These are phyloP conservation scores for Golovinomyces cichoracearum DNA, from an alignment of 2,329 filamentous ascomycete species.

Conservation along the genomic window DNA sequence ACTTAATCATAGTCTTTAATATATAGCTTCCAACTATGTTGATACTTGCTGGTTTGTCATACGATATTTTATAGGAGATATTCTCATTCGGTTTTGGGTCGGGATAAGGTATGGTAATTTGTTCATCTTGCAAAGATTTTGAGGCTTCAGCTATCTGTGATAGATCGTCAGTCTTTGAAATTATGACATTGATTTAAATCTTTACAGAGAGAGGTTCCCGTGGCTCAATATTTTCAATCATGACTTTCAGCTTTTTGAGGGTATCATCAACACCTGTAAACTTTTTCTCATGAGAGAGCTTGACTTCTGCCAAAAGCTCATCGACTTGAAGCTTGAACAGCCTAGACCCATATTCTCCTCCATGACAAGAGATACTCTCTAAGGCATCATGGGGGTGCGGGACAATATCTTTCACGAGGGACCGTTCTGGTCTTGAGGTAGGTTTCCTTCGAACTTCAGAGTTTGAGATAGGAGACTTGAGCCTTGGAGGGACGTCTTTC, in stretches of 20 bases:
- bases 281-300: conserved; percentile 31
- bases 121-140: conserved; percentile 39
- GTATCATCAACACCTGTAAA: conserved; percentile 25
- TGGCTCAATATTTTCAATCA: conserved; percentile 30
- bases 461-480: too few species aligned
- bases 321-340: conserved; percentile 43
- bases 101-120: conserved; percentile 58
- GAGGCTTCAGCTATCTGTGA: conserved; percentile 41
- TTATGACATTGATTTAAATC: neutral
- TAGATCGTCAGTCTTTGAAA: conserved; percentile 2
- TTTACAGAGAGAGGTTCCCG: conserved; percentile 21
- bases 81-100: conserved; percentile 51
- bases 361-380: neutral
- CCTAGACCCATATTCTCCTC: conserved; percentile 14
- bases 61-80: conserved; percentile 58
- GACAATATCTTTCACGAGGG: too few species aligned
- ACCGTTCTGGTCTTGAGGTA: too few species aligned
- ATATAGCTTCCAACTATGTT: conserved; percentile 80
- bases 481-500: too few species aligned
- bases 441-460: too few species aligned
- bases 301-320: conserved; percentile 31
- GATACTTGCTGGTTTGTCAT: conserved; percentile 46
- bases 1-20: conserved; percentile 44
- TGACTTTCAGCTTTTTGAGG: conserved; percentile 26
- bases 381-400: too few species aligned